A percentile compares a stretch with the other conserved stretches of the same genome.
These are phyloP conservation scores for Spongiforma sp. DNA, from an alignment of 1,284 basidiomycete genomes.

Conservation along the genomic window DNA sequence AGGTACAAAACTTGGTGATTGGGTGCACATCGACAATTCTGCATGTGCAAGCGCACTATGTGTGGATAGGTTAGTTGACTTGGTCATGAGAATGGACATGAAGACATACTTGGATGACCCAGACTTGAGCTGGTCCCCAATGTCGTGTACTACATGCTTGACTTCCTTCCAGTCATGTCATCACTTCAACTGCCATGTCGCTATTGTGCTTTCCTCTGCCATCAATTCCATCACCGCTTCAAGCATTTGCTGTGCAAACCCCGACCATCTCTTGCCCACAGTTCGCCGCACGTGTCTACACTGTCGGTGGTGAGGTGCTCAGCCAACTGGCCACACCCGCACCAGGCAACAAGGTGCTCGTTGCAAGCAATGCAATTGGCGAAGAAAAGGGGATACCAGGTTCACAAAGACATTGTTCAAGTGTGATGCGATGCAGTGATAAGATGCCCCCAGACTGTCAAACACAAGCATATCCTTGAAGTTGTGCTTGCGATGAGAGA, in stretches of 20 bases:
- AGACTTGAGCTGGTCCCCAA: slow-evolving; percentile 12
- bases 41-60: slow-evolving; percentile 73
- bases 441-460: slow-evolving; percentile 61
- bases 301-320: slow-evolving; percentile 28
- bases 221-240: slow-evolving; percentile 49
- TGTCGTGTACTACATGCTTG: slow-evolving; percentile 41
- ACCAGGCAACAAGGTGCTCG: slow-evolving; percentile 52
- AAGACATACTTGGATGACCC: slow-evolving; percentile 22
- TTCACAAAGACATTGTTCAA: slow-evolving; percentile 46
- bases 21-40: slow-evolving; percentile 77
- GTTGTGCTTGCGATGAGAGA: slow-evolving; percentile 44
- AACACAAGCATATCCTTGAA: slow-evolving; percentile 71
- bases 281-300: neutral
- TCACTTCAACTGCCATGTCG: slow-evolving; percentile 70
- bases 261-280: slow-evolving; percentile 33
- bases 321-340: slow-evolving; percentile 40
- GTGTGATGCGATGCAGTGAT: slow-evolving; percentile 56
- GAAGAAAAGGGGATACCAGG: slow-evolving; percentile 33
- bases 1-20: slow-evolving; percentile 63
- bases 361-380: slow-evolving; percentile 43
- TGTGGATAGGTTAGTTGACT: too few relatives aligned
- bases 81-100: slow-evolving; percentile 5
- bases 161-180: slow-evolving; percentile 61
- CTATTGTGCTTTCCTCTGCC: slow-evolving; percentile 59
- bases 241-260: slow-evolving; percentile 37